Evolutionary conservation across 139 green algal genomes (phyloP).

Genomic region (Desmodesmus armatus): DNA sequence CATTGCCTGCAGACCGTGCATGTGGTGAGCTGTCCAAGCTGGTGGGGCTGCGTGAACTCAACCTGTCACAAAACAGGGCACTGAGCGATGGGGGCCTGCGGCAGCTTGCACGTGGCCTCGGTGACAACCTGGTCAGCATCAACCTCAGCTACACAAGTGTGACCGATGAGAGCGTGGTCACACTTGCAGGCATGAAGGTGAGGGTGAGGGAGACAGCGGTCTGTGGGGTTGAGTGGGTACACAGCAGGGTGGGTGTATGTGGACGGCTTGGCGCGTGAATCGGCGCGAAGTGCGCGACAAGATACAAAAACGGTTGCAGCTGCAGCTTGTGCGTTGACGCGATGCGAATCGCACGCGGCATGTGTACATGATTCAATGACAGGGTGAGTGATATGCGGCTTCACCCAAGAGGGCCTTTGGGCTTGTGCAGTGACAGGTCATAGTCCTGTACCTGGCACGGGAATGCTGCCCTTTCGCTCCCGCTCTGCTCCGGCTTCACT

Average conservation of each 20-base stretch:
- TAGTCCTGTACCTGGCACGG: no score
- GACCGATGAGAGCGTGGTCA: background rate
- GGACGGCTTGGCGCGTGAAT: no score
- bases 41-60: constrained; percentile 5
- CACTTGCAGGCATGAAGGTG: constrained; percentile 27
- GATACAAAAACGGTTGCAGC: no score
- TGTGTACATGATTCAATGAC: no score
- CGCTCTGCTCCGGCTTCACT: no score
- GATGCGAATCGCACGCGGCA: no score
- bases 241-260: background rate
- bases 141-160: constrained; percentile 40
- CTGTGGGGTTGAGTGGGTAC: background rate
- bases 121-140: background rate
- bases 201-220: background rate
- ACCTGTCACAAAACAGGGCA: constrained; percentile 26
- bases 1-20: constrained; percentile 15
- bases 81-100: constrained; percentile 12
- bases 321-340: no score
- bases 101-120: background rate
- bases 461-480: no score
- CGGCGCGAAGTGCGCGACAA: no score
- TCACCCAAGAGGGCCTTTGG: no score
- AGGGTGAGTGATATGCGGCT: no score
- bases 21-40: constrained; percentile 27
- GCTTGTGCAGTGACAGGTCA: no score